phyloP scores from a whole-genome alignment of 441 rosid genomes.

The Populus hybrid region DNA sequence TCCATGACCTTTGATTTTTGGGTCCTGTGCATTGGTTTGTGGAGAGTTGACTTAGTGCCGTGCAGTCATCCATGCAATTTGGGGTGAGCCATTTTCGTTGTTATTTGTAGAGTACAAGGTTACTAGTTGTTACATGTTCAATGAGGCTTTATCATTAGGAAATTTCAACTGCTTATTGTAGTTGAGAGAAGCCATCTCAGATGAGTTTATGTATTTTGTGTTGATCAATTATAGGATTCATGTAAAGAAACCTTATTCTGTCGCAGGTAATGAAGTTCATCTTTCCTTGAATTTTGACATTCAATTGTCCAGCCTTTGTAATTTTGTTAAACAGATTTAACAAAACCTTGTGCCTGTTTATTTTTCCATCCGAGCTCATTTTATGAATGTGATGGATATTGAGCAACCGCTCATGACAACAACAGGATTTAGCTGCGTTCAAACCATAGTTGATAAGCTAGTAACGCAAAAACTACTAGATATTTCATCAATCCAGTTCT shows the following conservation, averaged over 20 bases:
- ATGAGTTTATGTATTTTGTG: neutral
- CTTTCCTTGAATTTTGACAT: neutral
- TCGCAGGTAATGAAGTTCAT: neutral
- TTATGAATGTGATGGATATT: neutral
- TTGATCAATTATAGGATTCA: neutral
- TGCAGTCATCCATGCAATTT: neutral
- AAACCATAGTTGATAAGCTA: neutral
- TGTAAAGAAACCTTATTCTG: neutral
- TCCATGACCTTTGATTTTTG: constrained; percentile 33
- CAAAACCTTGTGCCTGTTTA: no score
- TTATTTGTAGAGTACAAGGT: constrained; percentile 11
- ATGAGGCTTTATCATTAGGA: neutral
- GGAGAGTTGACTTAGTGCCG: neutral
- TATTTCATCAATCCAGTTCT: neutral
- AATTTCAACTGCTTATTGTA: neutral
- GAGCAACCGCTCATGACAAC: neutral
- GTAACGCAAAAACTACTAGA: neutral
- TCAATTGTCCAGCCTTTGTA: no score
- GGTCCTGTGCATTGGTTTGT: neutral
- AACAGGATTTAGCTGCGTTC: neutral
- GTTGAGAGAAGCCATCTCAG: neutral
- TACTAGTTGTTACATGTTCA: neutral
- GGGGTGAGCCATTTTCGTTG: neutral
- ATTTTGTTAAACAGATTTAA: neutral
- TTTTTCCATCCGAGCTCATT: neutral